Base-by-base conservation (phyloP, 805 yeast species). In the Yueomyces sinensis region DNA sequence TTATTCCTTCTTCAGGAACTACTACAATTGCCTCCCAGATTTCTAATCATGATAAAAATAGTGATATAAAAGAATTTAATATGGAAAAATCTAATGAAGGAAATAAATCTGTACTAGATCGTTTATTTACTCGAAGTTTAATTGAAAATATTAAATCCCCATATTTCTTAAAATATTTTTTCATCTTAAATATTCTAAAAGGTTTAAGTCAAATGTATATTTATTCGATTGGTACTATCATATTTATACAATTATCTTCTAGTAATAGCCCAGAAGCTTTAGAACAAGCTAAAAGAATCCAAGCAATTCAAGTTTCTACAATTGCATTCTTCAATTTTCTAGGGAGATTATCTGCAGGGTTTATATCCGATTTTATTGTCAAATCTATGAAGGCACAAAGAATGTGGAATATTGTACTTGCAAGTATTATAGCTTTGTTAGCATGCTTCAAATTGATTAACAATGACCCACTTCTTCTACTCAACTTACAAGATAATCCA, bases 121-220 rank as follows among this genome's bases (percentile, higher is more conserved):
- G n/a, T n/a, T n/a, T n/a, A n/a, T n/a, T n/a, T n/a, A n/a, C n/a
- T n/a, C n/a, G n/a, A n/a, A n/a, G n/a, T n/a, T n/a, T n/a, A n/a
- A n/a, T n/a, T n/a, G 18, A 16, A 14, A 20, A 28, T 3, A 7
- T 34, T 11, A 35, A 19, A 17, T 19, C 27, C 16, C 53, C 53
- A 15, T 44, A 56, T 2, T 80, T 74, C 38, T 40, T 75, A 15
- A 55, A 66, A 7, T 77, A 73, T 42, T 76, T 64, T 43, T 31
- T 72, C 5, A 62, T 74, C n/a, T 59, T 77, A 17, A 72, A 81
- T 0, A 52, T 70, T 4, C 55, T 72, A 30, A 70, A 76, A 47
- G 77, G 82, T 1, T 61, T 74, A 30, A 82, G 86, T 3, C 87
- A 79, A 50, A 69, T 72, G 53, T 81, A 79, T 48, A 79, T 81